Evolutionary conservation across 306 rosid species (phyloP).

Genomic region (Castanea crenata): DNA sequence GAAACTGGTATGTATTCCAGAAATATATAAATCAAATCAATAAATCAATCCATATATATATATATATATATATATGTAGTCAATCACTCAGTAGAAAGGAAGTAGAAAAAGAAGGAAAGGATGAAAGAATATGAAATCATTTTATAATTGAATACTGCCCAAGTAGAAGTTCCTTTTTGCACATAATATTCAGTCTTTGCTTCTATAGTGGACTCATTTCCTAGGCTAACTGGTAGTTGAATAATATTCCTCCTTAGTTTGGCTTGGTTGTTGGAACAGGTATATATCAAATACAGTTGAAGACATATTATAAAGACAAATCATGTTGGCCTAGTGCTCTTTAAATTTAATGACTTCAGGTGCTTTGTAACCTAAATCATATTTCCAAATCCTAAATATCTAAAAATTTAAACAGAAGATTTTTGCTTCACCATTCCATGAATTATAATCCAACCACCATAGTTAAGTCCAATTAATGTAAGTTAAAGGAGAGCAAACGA

Average conservation of each 20-base stretch:
- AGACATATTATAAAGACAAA: neutral
- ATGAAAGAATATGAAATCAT: neutral
- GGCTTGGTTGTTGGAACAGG: neutral
- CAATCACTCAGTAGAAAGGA: no score
- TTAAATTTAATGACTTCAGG: neutral
- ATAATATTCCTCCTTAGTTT: neutral
- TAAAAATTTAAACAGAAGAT: neutral
- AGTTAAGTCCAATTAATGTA: neutral
- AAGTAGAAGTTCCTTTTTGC: no score
- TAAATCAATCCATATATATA: neutral
- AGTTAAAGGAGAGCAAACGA: neutral
- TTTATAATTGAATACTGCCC: neutral
- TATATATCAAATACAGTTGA: neutral
- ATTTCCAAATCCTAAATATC: neutral
- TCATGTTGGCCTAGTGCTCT: neutral
- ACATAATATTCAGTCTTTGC: no score
- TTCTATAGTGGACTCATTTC: no score
- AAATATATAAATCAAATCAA: neutral
- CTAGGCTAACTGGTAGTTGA: no score
- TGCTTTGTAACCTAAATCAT: neutral
- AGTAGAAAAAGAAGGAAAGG: neutral
- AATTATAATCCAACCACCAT: neutral
- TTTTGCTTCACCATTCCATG: neutral
- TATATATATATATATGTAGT: no score
- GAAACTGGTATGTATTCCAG: neutral